Evolutionary conservation across 2,329 filamentous ascomycete genomes (phyloP).

Genomic region (Colletotrichum paranaense): DNA sequence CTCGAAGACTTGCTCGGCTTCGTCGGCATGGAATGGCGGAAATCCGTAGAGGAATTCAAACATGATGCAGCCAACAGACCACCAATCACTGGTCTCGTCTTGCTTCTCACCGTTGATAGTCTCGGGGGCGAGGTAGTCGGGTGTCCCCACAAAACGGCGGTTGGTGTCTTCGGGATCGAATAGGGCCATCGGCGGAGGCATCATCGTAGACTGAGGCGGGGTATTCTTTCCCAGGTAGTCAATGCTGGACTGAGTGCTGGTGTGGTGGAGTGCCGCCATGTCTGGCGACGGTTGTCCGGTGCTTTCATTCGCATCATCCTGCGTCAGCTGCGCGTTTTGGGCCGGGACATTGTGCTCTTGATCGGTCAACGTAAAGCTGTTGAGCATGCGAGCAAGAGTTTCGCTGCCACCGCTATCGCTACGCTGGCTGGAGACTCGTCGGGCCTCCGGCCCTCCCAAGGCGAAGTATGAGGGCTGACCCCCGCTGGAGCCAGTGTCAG

Average conservation of each 20-base stretch:
- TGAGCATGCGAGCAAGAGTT: constrained; percentile 83
- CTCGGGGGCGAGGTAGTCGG: constrained; percentile 96
- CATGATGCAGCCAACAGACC: constrained; percentile 98
- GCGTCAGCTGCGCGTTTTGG: constrained; percentile 66
- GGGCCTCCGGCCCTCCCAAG: constrained; percentile 72
- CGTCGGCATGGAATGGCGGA: constrained; percentile 91
- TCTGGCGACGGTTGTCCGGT: constrained; percentile 83
- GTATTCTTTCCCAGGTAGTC: constrained; percentile 68
- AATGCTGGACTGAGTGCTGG: constrained; percentile 54
- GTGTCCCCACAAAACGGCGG: constrained; percentile 93
- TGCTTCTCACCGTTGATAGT: constrained; percentile 96
- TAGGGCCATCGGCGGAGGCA: constrained; percentile 92
- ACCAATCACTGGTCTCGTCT: constrained; percentile 99
- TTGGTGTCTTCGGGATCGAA: constrained; percentile 96
- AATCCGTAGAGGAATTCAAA: constrained; percentile 96
- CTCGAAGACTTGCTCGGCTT: constrained; percentile 94
- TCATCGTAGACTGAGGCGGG: constrained; percentile 75
- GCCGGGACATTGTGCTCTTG: constrained; percentile 53
- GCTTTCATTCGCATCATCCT: constrained; percentile 80
- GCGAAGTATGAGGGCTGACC: constrained; percentile 94
- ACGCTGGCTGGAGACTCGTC: constrained; percentile 76
- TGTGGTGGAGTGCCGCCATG: constrained; percentile 71
- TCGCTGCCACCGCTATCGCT: constrained; percentile 96
- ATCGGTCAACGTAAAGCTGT: constrained; percentile 80
- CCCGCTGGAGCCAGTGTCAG: constrained; percentile 72